Percentiles rank a stretch among this genome's conserved stretches.
phyloP scores from a whole-genome alignment of 2,329 filamentous ascomycete genomes.

The Pseudogymnoascus sp. region DNA sequence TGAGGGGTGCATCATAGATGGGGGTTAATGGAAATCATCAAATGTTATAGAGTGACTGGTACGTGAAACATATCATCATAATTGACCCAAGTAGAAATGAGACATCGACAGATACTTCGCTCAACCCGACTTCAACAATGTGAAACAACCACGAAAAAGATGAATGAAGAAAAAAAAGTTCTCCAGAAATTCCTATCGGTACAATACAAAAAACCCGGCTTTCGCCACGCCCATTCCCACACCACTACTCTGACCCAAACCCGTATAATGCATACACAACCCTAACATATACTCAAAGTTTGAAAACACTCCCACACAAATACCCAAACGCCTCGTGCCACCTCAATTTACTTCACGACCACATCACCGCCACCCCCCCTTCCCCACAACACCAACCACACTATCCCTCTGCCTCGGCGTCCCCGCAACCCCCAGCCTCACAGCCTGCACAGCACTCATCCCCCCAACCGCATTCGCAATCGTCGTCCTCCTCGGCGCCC shows the following conservation, averaged over 20 bases:
- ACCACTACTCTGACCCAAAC: background rate
- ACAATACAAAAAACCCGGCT: slow-evolving; percentile 3
- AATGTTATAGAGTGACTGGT: background rate
- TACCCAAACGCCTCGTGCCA: background rate
- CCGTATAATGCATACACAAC: slow-evolving; percentile 1
- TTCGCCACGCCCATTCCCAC: background rate
- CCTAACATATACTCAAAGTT: slow-evolving; percentile 5
- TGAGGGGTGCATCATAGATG: slow-evolving; percentile 48
- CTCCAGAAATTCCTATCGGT: background rate
- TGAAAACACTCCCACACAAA: background rate
- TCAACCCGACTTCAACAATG: no score
- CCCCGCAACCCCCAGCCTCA: slow-evolving; percentile 21
- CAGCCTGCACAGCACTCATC: slow-evolving; percentile 16
- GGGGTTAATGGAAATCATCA: background rate
- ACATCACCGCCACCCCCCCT: slow-evolving; percentile 25
- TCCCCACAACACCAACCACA: slow-evolving; percentile 22
- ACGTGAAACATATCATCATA: background rate
- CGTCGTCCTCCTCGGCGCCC: slow-evolving; percentile 22
- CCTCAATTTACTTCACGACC: background rate
- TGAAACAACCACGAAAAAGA: background rate
- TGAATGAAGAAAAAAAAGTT: background rate
- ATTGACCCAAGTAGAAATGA: background rate
- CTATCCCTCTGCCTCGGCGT: slow-evolving; percentile 23
- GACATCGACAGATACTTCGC: background rate
- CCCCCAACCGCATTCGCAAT: slow-evolving; percentile 24